Evolutionary conservation across 192 early-diverging fungal species (phyloP), one percentile per base, ranked within the genome.

Genomic region (Umbelopsis sp.): DNA sequence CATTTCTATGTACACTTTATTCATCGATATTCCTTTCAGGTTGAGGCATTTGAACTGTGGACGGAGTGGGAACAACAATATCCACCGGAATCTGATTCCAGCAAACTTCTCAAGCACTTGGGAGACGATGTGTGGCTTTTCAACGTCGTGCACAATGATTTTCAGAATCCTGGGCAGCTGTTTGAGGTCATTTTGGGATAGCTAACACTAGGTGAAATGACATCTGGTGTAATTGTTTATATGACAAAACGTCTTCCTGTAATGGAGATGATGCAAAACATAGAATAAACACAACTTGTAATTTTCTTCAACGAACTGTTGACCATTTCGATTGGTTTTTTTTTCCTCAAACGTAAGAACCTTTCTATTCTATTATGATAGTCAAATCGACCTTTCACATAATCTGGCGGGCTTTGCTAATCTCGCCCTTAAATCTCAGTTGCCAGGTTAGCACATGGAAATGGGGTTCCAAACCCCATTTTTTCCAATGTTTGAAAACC

Each of bases 21-120:
- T 37, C 22, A n/a, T 23, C 27, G 27, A 20, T 10, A 6, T 45
- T 20, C 18, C 22, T 22, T 23, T 9, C 33, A 84, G 69, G 90
- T 93, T 35, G 93, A 95, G 74, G 92, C 92, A 0, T 94, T 88
- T 80, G 87, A 85, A 64, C 85, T 95, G 35, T 95, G 93, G 93
- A 79, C 74, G 33, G 84, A 91, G 78, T 95, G 93, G 93, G 89
- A 85, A 37, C 66, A 81, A 7, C 80, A 91, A 53, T 92, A 93
- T 71, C 78, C 80, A 2, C 78, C 80, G 20, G 71, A 76, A n/a
- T 88, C 89, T n/a, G 70, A 79, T 2, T 82, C 86, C 10, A 76
- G 74, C 55, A 73, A 81, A 75, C 71, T 95, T 70, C 86, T 99
- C 48, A 68, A 83, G 64, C 71, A 82, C 49, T 80, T 94, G 46